These are phyloP conservation scores for Serendipita sp. DNA, from an alignment of 768 basidiomycete species.

Conservation along the genomic window DNA sequence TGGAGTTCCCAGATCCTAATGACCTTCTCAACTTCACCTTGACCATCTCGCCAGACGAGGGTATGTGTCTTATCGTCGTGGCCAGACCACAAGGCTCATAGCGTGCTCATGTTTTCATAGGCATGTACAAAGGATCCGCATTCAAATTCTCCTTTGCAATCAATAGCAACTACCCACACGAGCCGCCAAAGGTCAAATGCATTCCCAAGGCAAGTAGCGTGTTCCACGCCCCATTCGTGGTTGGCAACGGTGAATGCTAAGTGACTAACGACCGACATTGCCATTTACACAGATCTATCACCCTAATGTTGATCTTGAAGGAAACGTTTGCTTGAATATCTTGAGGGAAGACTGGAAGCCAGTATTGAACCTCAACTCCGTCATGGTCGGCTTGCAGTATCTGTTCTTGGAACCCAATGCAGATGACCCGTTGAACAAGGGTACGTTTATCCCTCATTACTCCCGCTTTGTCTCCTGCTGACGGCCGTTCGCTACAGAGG, in stretches of 20 bases:
- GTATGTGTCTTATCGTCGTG: slow-evolving; percentile 25
- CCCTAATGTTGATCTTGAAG: slow-evolving; percentile 94
- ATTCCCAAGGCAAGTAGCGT: slow-evolving; percentile 57
- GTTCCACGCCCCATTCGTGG: not conserved
- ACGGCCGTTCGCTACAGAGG: slow-evolving; percentile 41
- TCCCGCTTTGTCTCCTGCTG: not conserved
- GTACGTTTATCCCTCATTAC: slow-evolving; percentile 28
- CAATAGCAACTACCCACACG: slow-evolving; percentile 97
- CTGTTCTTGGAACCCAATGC: slow-evolving; percentile 97
- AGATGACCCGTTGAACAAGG: slow-evolving; percentile 97
- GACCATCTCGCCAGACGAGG: slow-evolving; percentile 93
- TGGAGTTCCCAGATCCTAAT: slow-evolving; percentile 75
- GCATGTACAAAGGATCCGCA: slow-evolving; percentile 94
- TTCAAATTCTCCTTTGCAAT: slow-evolving; percentile 92
- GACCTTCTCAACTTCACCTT: slow-evolving; percentile 95
- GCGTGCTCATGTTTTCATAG: slow-evolving; percentile 24
- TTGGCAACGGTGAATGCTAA: not conserved
- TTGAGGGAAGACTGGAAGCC: slow-evolving; percentile 99
- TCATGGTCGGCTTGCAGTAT: slow-evolving; percentile 97
- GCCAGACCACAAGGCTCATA: slow-evolving; percentile 4
- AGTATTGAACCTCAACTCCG: slow-evolving; percentile 89
- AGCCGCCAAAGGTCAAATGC: slow-evolving; percentile 98
- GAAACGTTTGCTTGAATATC: slow-evolving; percentile 97
- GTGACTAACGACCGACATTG: not conserved
- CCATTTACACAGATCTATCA: slow-evolving; percentile 72